phyloP scores from a whole-genome alignment of 2,329 filamentous ascomycete species.

The Thielaviopsis populi region DNA sequence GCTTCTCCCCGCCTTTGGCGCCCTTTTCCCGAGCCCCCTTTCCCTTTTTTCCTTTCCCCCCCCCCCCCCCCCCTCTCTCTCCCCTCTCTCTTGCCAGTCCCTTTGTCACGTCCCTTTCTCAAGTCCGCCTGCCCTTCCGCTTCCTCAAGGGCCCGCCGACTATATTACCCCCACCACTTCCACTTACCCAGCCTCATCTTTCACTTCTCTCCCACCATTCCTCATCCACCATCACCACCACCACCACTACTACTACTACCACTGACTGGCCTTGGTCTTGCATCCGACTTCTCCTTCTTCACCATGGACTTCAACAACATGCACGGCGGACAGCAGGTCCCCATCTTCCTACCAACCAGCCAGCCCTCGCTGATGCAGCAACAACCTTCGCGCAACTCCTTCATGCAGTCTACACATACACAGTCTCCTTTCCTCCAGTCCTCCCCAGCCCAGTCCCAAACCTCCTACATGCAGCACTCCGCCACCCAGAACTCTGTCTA shows the following conservation, averaged over 20 bases:
- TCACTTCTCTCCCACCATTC: not conserved
- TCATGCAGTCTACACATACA: not conserved
- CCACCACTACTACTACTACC: not conserved
- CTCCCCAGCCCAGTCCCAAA: not conserved
- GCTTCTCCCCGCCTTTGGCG: not conserved
- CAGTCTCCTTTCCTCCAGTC: slow-evolving; percentile 1
- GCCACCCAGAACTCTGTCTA: not conserved
- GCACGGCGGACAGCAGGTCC: not conserved
- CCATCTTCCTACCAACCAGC: not conserved
- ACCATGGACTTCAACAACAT: slow-evolving; percentile 7
- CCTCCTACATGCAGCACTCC: not conserved
- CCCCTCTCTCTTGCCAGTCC: slow-evolving; percentile 1
- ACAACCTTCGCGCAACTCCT: not conserved
- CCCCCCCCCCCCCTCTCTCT: not conserved
- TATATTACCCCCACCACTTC: slow-evolving; percentile 9
- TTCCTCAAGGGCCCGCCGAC: not conserved
- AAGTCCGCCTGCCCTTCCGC: not conserved
- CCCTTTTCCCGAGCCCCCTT: not conserved
- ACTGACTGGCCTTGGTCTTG: not conserved
- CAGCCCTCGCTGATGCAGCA: not conserved
- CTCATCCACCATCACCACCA: not conserved
- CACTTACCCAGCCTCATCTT: slow-evolving; percentile 7
- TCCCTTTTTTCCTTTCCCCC: not conserved
- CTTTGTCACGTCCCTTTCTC: not conserved
- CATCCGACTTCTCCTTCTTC: not conserved